A percentile compares a stretch with the other conserved stretches of the same genome.
Conservation (phyloP, 345 rosid genomes). For the Bruguiera gymnorhiza region DNA sequence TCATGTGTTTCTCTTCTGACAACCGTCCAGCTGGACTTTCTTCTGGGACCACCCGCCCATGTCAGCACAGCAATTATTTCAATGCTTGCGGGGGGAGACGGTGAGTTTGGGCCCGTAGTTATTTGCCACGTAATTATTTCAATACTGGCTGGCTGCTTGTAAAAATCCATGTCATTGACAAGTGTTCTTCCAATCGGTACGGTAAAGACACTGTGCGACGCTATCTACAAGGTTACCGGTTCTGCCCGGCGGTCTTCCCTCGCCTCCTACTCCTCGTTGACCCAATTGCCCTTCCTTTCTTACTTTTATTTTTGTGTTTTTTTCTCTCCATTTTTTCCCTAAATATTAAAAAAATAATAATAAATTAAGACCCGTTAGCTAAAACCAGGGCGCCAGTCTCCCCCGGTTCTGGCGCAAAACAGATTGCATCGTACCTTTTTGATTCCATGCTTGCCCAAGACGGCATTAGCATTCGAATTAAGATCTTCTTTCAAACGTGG, state of each 20-base stretch:
- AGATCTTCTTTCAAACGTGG: too few species aligned
- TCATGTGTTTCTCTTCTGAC: slow-evolving; percentile 16
- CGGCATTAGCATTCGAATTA: too few species aligned
- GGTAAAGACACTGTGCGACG: not conserved
- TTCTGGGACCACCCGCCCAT: slow-evolving; percentile 7
- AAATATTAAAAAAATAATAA: not conserved
- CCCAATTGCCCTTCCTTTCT: too few species aligned
- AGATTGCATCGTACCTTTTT: too few species aligned
- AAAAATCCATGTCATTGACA: slow-evolving; percentile 7
- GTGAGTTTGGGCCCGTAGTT: not conserved
- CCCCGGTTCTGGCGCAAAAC: too few species aligned
- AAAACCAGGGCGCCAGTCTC: too few species aligned
- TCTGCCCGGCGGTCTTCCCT: not conserved
- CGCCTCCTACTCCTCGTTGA: too few species aligned
- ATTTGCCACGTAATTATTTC: slow-evolving; percentile 15
- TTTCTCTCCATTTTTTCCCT: not conserved
- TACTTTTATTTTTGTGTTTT: not conserved
- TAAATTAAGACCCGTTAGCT: too few species aligned
- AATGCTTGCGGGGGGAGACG: not conserved
- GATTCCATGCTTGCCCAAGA: too few species aligned
- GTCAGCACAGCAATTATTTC: slow-evolving; percentile 6
- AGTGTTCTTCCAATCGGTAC: slow-evolving; percentile 12
- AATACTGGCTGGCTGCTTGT: not conserved
- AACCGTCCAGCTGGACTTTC: not conserved
- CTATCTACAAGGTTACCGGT: not conserved